Base-by-base conservation (phyloP, 2,329 filamentous ascomycete genomes). In the Diaporthe amygdali region DNA sequence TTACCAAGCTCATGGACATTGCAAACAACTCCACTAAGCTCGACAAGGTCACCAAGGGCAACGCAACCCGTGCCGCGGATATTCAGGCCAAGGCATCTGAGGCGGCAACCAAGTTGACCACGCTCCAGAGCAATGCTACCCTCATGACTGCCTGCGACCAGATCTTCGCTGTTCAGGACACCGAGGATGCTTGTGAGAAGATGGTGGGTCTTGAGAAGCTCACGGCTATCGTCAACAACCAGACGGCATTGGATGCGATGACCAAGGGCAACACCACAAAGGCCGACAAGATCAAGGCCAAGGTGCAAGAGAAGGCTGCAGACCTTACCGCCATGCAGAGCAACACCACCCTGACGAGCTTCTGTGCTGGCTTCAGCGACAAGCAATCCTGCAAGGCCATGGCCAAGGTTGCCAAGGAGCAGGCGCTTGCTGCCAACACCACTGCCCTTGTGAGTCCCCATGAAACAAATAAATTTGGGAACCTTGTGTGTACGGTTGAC, bases 1-100 rank as follows among this genome's bases (percentile, higher is more conserved):
- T 82, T 6, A 79, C 76, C 72, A 55, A 74, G 47, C 51, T 79
- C 41, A 74, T 81, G 68, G 74, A 77, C 49, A 74, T 82, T 5
- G 81, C 80, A 25, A 72, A 74, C 75, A 83, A 84, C 76, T 72
- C 76, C 8, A 83, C 82, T 41, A 74, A 76, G 71, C 78, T 84
- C 5, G 75, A 78, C 41, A 64, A 76, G 61, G 71, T 78, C 55
- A 78, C 79, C 56, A 73, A 81, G 27, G 78, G 78, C 75, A 81
- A 84, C 72, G 77, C 81, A 37, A 82, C 82, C 55, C 77, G 78
- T 71, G 77, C 79, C 6, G 78, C 77, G 14, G 76, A 76, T 32
- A 77, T 84, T 75, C 78, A 83, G 76, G 77, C 79, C 69, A 81
- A 82, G 75, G 81, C 80, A 2, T 74, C 79, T 22, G 69, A 76